Evolutionary conservation across 192 early-diverging fungal species (phyloP), one percentile per base, ranked within the genome.

Genomic region (Spinellus fusiger): DNA sequence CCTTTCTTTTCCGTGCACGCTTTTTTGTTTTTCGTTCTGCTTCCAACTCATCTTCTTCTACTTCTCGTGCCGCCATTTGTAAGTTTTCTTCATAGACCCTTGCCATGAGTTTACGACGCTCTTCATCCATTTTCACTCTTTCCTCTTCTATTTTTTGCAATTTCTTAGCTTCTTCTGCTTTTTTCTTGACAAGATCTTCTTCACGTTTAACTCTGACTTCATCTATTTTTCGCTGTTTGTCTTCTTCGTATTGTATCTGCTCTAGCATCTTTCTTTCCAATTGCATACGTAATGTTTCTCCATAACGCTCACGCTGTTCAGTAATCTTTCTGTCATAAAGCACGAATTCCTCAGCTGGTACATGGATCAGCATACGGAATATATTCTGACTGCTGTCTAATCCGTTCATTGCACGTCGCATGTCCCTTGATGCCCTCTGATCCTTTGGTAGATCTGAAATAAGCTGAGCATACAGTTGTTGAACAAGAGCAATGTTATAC

Each of bases 391-490:
- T 56, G 20, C 74, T 74, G 31, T 84, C 80, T 6, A 93, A 64
- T 3, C 83, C 85, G 9, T 62, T 67, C 5, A 83, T 66, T 1
- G 90, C 88, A 4, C 68, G 38, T 4, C 82, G 65, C 56, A 96
- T 75, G 8, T 76, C 74, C 6, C 49, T 49, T 0, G 90, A 65
- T 0, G 86, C 79, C 32, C 88, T 81, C 54, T 79, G 73, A 25
- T 89, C 82, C 2, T 71, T 66, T 2, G 86, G 72, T 52, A 82
- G 81, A 37, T 93, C 91, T 34, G 88, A 84, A 48, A 91, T 81
- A 12, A 92, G 69, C 54, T 87, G 87, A 4, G 90, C 91, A 38
- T 86, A 89, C 2, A 86, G 80, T 59, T 94, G 93, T 68, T 93
- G 87, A 25, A 93, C 80, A 16, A 97, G 65, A 1, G 92, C 94